Percentiles rank a stretch among this genome's conserved stretches.
These are phyloP conservation scores for Phytophthora tentaculata DNA, from an alignment of 352 stramenopile genomes.

Conservation along the genomic window DNA sequence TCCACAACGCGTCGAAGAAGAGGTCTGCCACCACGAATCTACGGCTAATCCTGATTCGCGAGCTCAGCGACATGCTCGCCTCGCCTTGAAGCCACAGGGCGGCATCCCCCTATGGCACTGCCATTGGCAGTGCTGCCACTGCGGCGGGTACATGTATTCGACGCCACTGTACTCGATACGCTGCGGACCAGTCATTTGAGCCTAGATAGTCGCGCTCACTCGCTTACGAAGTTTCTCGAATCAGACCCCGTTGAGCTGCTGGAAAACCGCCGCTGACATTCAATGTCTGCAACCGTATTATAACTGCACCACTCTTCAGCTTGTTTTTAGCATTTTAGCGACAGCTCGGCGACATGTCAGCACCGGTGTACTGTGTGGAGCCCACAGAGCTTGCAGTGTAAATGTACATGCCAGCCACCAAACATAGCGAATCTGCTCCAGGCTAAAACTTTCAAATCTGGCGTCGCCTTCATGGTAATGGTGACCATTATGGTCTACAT, in stretches of 20 bases:
- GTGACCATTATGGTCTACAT: too few species aligned
- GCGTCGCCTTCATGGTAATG: slow-evolving; percentile 4
- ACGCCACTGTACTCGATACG: background rate
- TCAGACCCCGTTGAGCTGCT: background rate
- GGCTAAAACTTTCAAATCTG: slow-evolving; percentile 31
- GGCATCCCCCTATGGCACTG: slow-evolving; percentile 8
- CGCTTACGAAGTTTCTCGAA: slow-evolving; percentile 1
- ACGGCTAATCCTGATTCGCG: slow-evolving; percentile 20
- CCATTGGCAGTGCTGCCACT: too few species aligned
- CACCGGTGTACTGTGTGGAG: too few species aligned
- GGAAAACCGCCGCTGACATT: background rate
- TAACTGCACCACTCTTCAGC: background rate
- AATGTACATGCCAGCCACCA: too few species aligned
- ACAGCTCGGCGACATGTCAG: too few species aligned
- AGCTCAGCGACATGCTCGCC: slow-evolving; percentile 27
- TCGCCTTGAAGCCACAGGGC: slow-evolving; percentile 6
- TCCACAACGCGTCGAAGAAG: slow-evolving; percentile 23
- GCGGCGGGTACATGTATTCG: background rate
- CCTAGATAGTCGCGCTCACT: slow-evolving; percentile 11
- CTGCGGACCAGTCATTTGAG: slow-evolving; percentile 8
- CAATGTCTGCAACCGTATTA: background rate
- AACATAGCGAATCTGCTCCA: too few species aligned
- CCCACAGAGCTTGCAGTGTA: too few species aligned
- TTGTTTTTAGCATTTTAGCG: too few species aligned
- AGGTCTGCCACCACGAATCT: slow-evolving; percentile 13